Conservation (phyloP, 345 rosid species). For the Populus alba region DNA sequence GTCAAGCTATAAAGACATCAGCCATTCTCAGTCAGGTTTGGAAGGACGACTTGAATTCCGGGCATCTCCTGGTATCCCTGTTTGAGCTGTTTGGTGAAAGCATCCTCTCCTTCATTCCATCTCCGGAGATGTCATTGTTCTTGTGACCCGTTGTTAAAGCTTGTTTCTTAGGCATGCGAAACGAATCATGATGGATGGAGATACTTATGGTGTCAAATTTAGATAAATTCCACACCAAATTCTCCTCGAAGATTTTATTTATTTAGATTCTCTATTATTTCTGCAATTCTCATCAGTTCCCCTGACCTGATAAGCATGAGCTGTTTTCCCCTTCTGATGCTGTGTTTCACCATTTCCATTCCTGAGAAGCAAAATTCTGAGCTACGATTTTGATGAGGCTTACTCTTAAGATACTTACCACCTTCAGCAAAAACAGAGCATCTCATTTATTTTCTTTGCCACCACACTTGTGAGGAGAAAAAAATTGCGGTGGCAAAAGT, state of each 20-base stretch:
- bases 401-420: no score
- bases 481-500: background rate
- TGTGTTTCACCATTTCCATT: background rate
- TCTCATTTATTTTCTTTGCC: background rate
- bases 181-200: background rate
- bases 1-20: constrained; percentile 35
- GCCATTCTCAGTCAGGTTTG: constrained; percentile 62
- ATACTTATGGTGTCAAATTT: background rate
- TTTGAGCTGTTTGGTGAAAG: constrained; percentile 73
- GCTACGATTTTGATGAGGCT: no score
- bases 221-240: no score
- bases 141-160: constrained; percentile 28
- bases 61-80: constrained; percentile 53
- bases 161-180: background rate
- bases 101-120: constrained; percentile 69
- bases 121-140: constrained; percentile 73
- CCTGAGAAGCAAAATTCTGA: background rate
- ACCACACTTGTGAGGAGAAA: background rate
- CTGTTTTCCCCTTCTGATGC: background rate
- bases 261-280: no score
- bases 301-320: background rate
- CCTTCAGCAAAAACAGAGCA: background rate
- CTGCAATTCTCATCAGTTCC: background rate
- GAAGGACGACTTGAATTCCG: constrained; percentile 79
- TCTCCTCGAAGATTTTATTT: no score